A percentile compares a stretch with the other conserved stretches of the same genome.
Conservation (phyloP, 106 monocot species). For the Alisma plantagoaquatica region DNA sequence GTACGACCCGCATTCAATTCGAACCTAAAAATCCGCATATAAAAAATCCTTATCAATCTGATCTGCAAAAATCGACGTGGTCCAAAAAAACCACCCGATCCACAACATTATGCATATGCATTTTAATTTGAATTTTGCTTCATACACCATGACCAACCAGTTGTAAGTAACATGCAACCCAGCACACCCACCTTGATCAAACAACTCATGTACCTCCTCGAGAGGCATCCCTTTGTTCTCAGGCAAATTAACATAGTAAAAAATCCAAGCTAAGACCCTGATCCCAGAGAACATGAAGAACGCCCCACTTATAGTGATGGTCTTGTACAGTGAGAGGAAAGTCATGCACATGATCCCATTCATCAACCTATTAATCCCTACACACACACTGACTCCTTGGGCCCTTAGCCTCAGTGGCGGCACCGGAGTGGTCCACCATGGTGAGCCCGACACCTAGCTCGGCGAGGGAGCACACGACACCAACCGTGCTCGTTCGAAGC, state of each 20-base stretch:
- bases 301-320: conserved; percentile 40
- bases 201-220: conserved; percentile 42
- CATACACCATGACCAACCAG: too few species aligned
- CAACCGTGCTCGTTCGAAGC: conserved; percentile 43
- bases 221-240: conserved; percentile 43
- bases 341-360: conserved; percentile 39
- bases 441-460: conserved; percentile 30
- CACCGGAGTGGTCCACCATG: conserved; percentile 15
- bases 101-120: too few species aligned
- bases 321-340: conserved; percentile 37
- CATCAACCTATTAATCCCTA: conserved; percentile 35
- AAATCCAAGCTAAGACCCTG: conserved; percentile 21
- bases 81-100: too few species aligned
- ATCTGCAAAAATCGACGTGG: too few species aligned
- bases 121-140: too few species aligned
- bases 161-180: too few species aligned
- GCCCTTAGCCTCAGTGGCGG: conserved; percentile 33
- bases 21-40: too few species aligned
- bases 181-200: too few species aligned
- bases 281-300: conserved; percentile 47
- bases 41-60: too few species aligned
- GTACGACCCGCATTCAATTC: too few species aligned
- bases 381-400: conserved; percentile 37
- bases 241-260: conserved; percentile 33
- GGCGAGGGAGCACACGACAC: conserved; percentile 52